A percentile compares a stretch with the other conserved stretches of the same genome.
These are phyloP conservation scores for Cantharellus cinnabarinus DNA, from an alignment of 768 basidiomycete genomes.

Conservation along the genomic window DNA sequence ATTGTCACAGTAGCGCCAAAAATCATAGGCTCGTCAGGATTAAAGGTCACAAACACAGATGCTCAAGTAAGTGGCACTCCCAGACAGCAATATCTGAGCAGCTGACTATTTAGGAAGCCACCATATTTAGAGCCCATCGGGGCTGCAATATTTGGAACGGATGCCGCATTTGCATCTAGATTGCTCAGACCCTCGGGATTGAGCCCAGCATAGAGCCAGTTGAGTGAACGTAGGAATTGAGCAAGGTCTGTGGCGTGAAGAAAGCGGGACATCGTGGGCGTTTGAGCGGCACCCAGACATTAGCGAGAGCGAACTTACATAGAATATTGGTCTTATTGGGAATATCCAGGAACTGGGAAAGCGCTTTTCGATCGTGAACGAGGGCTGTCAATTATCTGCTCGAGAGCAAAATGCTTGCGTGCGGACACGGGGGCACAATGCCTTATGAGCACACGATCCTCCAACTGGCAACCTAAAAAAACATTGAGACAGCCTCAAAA, in stretches of 20 bases:
- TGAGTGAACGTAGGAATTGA: background rate
- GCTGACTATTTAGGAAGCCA: conserved; percentile 6
- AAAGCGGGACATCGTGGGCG: background rate
- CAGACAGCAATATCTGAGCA: background rate
- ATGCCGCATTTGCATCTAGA: conserved; percentile 14
- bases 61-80: conserved; percentile 11
- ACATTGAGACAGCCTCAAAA: background rate
- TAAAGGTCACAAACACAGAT: conserved; percentile 28
- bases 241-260: background rate
- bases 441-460: conserved; percentile 57
- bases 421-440: conserved; percentile 69
- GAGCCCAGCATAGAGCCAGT: background rate
- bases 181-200: background rate
- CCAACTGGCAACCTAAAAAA: conserved; percentile 35
- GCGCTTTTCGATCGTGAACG: background rate
- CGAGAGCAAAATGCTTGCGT: conserved; percentile 53
- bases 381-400: conserved; percentile 26
- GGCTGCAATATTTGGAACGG: conserved; percentile 17
- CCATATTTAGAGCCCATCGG: conserved; percentile 15
- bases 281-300: background rate
- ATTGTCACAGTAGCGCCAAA: conserved; percentile 75
- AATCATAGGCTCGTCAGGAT: conserved; percentile 55
- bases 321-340: background rate
- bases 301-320: background rate
- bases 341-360: background rate